Conservation (phyloP, 768 basidiomycete species). For the Trametes villosa region DNA sequence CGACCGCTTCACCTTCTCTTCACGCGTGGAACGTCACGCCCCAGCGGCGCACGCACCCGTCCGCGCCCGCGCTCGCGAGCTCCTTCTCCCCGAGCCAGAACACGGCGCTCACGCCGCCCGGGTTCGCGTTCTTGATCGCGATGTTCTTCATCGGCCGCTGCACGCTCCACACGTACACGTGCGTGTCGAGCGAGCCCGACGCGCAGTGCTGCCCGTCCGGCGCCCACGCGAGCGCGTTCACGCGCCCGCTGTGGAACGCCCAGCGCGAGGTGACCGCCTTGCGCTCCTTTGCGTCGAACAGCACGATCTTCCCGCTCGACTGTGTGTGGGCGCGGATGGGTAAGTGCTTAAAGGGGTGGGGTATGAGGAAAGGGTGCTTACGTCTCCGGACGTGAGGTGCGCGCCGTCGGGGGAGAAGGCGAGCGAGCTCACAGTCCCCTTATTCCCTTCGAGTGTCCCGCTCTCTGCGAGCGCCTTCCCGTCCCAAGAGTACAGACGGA, state of each 20-base stretch:
- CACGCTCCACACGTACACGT: slow-evolving; percentile 88
- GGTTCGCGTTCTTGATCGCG: slow-evolving; percentile 82
- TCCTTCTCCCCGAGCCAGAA: slow-evolving; percentile 70
- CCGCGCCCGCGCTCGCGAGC: slow-evolving; percentile 77
- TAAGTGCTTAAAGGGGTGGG: neutral
- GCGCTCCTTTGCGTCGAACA: slow-evolving; percentile 72
- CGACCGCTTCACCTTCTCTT: neutral
- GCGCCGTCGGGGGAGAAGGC: slow-evolving; percentile 81
- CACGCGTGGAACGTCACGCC: slow-evolving; percentile 51
- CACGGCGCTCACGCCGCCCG: slow-evolving; percentile 83
- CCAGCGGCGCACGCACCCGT: slow-evolving; percentile 80
- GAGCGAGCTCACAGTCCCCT: slow-evolving; percentile 70
- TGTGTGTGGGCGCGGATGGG: slow-evolving; percentile 34
- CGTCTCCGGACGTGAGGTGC: slow-evolving; percentile 84
- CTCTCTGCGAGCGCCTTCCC: slow-evolving; percentile 62
- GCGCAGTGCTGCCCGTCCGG: slow-evolving; percentile 75
- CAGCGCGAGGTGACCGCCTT: slow-evolving; percentile 77
- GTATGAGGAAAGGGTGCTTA: slow-evolving; percentile 45
- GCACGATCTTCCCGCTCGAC: slow-evolving; percentile 80
- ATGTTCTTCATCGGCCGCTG: slow-evolving; percentile 72
- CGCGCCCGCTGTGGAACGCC: slow-evolving; percentile 84
- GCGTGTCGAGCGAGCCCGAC: slow-evolving; percentile 91
- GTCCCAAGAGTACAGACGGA: slow-evolving; percentile 75
- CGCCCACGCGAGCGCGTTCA: slow-evolving; percentile 80
- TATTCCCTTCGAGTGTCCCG: slow-evolving; percentile 66